Percentiles rank a stretch among this genome's conserved stretches.
Evolutionary conservation across 192 early-diverging fungal genomes (phyloP).

Genomic region (Bifiguratus adelaidae): DNA sequence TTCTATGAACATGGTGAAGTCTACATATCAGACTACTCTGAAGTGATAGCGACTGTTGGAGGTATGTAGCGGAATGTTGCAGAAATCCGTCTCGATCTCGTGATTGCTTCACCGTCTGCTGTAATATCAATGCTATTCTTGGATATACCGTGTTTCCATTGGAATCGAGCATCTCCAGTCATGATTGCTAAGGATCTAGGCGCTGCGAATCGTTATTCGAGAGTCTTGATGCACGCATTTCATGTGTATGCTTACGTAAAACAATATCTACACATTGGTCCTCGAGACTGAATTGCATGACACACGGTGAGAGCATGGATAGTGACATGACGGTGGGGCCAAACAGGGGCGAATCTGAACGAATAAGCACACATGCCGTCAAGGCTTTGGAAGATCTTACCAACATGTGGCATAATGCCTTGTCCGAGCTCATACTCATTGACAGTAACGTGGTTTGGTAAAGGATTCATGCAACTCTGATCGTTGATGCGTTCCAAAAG

Average conservation of each 20-base stretch:
- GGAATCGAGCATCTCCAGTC: conserved; percentile 38
- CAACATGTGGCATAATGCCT: conserved; percentile 50
- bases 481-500: conserved; percentile 31
- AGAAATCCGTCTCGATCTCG: conserved; percentile 48
- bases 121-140: conserved; percentile 39
- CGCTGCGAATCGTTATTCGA: conserved; percentile 15
- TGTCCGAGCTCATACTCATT: conserved; percentile 63
- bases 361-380: background rate
- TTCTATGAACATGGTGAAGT: no score
- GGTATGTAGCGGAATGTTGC: no score
- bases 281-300: conserved; percentile 47
- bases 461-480: conserved; percentile 17
- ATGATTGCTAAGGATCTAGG: conserved; percentile 48
- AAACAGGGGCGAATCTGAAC: conserved; percentile 47
- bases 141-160: conserved; percentile 55
- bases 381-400: conserved; percentile 1
- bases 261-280: conserved; percentile 14
- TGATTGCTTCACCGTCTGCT: conserved; percentile 23
- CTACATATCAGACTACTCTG: no score
- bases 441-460: conserved; percentile 42
- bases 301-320: conserved; percentile 49
- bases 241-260: conserved; percentile 19
- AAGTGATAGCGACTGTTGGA: no score
- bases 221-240: background rate
- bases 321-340: conserved; percentile 46